Evolutionary conservation across 306 rosid genomes (phyloP), one percentile per base, ranked within the genome.

Genomic region (Castanea sativa): DNA sequence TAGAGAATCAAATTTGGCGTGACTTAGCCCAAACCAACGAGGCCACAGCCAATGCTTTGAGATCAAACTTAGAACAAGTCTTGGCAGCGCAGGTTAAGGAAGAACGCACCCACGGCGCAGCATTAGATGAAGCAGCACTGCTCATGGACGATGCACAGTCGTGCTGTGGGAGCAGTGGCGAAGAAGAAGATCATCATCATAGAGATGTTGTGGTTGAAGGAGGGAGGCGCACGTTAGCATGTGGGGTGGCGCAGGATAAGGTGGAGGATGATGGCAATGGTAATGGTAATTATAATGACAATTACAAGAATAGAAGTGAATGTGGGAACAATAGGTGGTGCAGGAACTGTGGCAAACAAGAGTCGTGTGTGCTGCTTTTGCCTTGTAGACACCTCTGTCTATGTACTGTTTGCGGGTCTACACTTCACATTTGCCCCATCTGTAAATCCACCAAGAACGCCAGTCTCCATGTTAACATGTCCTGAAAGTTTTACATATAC

Each of bases 301-400:
- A 65, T 49, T 49, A 15, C 70, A n/a, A 45, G 1, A 49, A 12
- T 49, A 49, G 55, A 4, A 49, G 67, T 12, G 41, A 53, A 12
- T 41, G 69, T 19, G 29, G 52, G 1, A 71, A 55, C 4, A 38
- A 2, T 38, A 78, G 96, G 79, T 12, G 75, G 86, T 95, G 99
- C 85, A 88, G 89, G 79, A 89, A 78, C 73, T 95, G 99, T 80
- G 89, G 91, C 58, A 88, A 88, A 43, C 94, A 88, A 57, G 99
- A 91, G 69, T 89, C 99, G 11, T 90, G 98, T 69, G 97, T 95
- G 61, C 57, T 95, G 92, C 79, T 95, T 1, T 76, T 95, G 82
- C 99, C 99, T 11, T 95, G 99, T 74, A 85, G 99, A 86, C 99
- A 95, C 32, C 89, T 95, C 8, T 95, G 99, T 29, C 67, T 95